These are phyloP conservation scores for Tillandsia leiboldiana DNA, from an alignment of 176 grass and related monocot genomes.

Conservation along the genomic window DNA sequence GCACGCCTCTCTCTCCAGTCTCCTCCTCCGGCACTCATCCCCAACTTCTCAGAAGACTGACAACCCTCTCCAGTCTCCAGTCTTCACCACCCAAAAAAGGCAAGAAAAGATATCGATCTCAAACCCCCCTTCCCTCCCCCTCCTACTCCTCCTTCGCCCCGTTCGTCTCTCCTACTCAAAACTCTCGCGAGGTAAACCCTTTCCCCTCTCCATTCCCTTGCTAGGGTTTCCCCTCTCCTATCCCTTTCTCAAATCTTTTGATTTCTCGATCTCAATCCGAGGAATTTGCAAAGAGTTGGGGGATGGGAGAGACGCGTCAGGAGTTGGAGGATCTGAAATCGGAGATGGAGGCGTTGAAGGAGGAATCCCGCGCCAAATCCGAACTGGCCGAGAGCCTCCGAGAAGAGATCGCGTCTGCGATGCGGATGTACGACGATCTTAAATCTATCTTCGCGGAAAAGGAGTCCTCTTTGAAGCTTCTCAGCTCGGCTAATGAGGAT, in stretches of 20 bases:
- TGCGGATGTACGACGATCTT: slow-evolving; percentile 11
- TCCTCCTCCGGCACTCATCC: no score
- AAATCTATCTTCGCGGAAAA: slow-evolving; percentile 39
- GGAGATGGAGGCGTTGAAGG: slow-evolving; percentile 36
- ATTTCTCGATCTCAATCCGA: slow-evolving; percentile 7
- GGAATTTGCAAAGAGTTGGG: not conserved
- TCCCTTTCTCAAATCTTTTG: slow-evolving; percentile 12
- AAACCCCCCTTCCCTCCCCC: not conserved
- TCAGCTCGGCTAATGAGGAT: slow-evolving; percentile 40
- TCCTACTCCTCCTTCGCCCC: not conserved
- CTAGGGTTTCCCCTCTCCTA: slow-evolving; percentile 23
- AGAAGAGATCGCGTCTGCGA: slow-evolving; percentile 19
- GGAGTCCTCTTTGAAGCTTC: slow-evolving; percentile 39
- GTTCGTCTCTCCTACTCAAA: not conserved
- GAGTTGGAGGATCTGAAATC: slow-evolving; percentile 44
- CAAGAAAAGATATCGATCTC: not conserved
- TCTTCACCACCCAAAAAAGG: no score
- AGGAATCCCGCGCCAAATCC: slow-evolving; percentile 38
- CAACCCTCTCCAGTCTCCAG: no score
- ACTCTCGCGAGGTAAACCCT: not conserved
- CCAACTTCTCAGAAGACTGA: no score
- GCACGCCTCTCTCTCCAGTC: no score
- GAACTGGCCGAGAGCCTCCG: slow-evolving; percentile 34
- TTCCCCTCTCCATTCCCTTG: not conserved
- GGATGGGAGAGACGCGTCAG: slow-evolving; percentile 46